A percentile compares a stretch with the other conserved stretches of the same genome.
Evolutionary conservation across 805 yeast genomes (phyloP).

Genomic region (Lachancea fermentati): DNA sequence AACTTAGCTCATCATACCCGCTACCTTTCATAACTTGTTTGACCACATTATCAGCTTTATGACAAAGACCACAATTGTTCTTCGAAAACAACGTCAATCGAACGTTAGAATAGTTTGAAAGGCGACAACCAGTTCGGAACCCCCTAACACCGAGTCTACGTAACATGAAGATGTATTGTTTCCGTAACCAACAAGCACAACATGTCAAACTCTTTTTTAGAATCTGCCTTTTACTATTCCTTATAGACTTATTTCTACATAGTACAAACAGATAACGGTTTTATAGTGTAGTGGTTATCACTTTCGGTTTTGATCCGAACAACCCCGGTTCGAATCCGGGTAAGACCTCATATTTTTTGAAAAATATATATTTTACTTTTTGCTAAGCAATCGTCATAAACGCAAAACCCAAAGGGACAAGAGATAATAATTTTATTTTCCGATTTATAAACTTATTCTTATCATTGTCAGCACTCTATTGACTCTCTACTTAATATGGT

Average conservation of each 20-base stretch:
- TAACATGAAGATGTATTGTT: too few species aligned
- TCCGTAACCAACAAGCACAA: too few species aligned
- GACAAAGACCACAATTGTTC: conserved; percentile 62
- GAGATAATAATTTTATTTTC: too few species aligned
- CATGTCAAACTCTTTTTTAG: too few species aligned
- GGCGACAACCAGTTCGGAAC: conserved; percentile 1
- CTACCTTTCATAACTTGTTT: conserved; percentile 33
- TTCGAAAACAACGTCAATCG: conserved; percentile 60
- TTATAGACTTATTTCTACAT: too few species aligned
- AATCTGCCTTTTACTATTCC: neutral
- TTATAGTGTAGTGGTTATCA: conserved; percentile 58
- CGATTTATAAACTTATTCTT: too few species aligned
- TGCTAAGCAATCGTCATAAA: neutral
- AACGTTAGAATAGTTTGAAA: conserved; percentile 11
- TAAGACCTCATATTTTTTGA: conserved; percentile 48
- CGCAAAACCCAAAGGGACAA: neutral
- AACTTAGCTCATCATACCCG: conserved; percentile 29
- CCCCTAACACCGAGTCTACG: too few species aligned
- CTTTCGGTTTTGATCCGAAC: conserved; percentile 57
- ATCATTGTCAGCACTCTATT: too few species aligned
- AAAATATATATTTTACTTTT: neutral
- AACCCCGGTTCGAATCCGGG: conserved; percentile 88
- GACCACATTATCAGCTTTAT: conserved; percentile 53
- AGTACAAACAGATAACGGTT: too few species aligned
- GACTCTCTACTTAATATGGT: conserved; percentile 12